phyloP scores from a whole-genome alignment of 805 yeast species.

The Debaryomyces hansenii region DNA sequence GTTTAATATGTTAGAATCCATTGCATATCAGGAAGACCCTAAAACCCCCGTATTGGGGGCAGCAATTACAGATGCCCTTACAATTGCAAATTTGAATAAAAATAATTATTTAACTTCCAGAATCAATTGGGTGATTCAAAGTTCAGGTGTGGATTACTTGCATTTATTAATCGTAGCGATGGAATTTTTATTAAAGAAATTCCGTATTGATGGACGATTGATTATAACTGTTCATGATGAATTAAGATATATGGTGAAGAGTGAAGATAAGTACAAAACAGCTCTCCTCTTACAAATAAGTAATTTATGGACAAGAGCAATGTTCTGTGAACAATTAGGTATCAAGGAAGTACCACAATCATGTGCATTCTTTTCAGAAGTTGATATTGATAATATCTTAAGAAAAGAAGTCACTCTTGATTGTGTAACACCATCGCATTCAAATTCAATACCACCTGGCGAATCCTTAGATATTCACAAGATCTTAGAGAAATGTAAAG shows the following conservation, averaged over 20 bases:
- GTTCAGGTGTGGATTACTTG: slow-evolving; percentile 95
- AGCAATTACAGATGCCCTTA: slow-evolving; percentile 83
- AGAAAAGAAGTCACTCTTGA: slow-evolving; percentile 92
- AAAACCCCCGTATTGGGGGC: slow-evolving; percentile 92
- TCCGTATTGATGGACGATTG: slow-evolving; percentile 70
- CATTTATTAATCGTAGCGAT: slow-evolving; percentile 83
- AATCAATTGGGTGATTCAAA: slow-evolving; percentile 96
- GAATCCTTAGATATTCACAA: slow-evolving; percentile 64
- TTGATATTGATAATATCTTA: slow-evolving; percentile 84
- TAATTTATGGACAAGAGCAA: slow-evolving; percentile 93
- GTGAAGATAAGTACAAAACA: slow-evolving; percentile 70
- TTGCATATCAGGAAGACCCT: slow-evolving; percentile 80
- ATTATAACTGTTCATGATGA: slow-evolving; percentile 94
- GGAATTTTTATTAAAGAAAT: slow-evolving; percentile 73
- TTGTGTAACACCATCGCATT: slow-evolving; percentile 89
- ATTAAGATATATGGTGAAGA: slow-evolving; percentile 73
- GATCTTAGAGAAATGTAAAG: slow-evolving; percentile 43
- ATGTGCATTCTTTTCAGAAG: slow-evolving; percentile 92
- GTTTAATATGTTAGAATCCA: slow-evolving; percentile 83
- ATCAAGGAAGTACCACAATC: slow-evolving; percentile 88
- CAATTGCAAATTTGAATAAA: slow-evolving; percentile 59
- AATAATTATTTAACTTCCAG: slow-evolving; percentile 81
- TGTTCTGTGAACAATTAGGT: slow-evolving; percentile 91
- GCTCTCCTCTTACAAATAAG: slow-evolving; percentile 85
- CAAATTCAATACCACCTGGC: slow-evolving; percentile 71